Conservation (phyloP, 2,329 filamentous ascomycete genomes). For the Sporothrix schenckii region DNA sequence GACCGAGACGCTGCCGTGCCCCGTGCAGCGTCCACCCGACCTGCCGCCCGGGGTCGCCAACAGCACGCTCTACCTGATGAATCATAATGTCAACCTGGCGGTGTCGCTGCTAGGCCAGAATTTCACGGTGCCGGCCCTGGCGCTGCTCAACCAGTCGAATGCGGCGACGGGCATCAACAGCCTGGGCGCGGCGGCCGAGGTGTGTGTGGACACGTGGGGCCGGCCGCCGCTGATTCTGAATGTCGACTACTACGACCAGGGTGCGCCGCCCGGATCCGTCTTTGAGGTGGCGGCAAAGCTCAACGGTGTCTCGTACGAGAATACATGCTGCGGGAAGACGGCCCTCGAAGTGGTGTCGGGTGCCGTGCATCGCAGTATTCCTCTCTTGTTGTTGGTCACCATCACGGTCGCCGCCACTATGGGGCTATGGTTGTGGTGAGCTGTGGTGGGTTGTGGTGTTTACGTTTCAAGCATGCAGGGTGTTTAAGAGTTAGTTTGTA, state of each 20-base stretch:
- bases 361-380: background rate
- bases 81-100: slow-evolving; percentile 87
- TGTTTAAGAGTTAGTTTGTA: background rate
- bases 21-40: slow-evolving; percentile 72
- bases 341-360: background rate
- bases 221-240: slow-evolving; percentile 76
- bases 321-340: slow-evolving; percentile 58
- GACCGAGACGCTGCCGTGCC: slow-evolving; percentile 71
- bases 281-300: slow-evolving; percentile 71
- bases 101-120: slow-evolving; percentile 66
- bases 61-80: slow-evolving; percentile 75
- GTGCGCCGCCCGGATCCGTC: slow-evolving; percentile 67
- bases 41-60: slow-evolving; percentile 57
- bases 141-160: slow-evolving; percentile 72
- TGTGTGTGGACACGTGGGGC: slow-evolving; percentile 65
- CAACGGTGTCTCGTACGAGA: slow-evolving; percentile 72
- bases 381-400: background rate
- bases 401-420: background rate
- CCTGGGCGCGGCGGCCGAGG: slow-evolving; percentile 64
- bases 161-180: slow-evolving; percentile 65
- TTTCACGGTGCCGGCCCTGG: slow-evolving; percentile 72
- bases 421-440: slow-evolving; percentile 4
- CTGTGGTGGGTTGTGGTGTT: background rate
- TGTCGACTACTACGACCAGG: slow-evolving; percentile 82
- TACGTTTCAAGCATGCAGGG: too few species aligned